phyloP scores from a whole-genome alignment of 2,329 filamentous ascomycete species.

The Colletotrichum sp. region DNA sequence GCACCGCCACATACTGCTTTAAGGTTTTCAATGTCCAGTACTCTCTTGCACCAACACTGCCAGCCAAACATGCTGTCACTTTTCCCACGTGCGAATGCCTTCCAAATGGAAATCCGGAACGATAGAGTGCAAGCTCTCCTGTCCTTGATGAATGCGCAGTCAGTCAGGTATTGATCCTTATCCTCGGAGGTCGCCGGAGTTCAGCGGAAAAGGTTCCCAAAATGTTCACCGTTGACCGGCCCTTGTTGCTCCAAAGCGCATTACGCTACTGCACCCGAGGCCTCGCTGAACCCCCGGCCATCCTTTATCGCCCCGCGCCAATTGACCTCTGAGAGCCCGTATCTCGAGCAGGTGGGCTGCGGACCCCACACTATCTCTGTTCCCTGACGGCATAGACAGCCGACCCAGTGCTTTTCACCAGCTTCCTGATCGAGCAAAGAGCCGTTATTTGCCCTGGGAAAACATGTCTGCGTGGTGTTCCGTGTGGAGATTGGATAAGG shows the following conservation, averaged over 20 bases:
- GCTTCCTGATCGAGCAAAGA: slow-evolving; percentile 25
- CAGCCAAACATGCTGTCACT: neutral
- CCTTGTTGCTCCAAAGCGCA: neutral
- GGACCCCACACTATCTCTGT: slow-evolving; percentile 2
- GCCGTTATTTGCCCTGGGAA: neutral
- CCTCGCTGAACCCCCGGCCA: neutral
- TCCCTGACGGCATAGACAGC: neutral
- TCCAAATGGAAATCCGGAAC: neutral
- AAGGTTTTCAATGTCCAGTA: neutral
- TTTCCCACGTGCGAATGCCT: neutral
- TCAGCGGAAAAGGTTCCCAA: slow-evolving; percentile 13
- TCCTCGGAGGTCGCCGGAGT: slow-evolving; percentile 5
- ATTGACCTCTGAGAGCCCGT: slow-evolving; percentile 29
- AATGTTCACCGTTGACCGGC: neutral
- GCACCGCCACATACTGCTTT: neutral
- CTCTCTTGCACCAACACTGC: neutral
- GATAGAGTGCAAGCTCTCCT: neutral
- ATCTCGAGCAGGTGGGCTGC: slow-evolving; percentile 27
- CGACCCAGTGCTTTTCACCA: slow-evolving; percentile 9
- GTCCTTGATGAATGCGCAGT: neutral
- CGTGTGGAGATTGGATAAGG: slow-evolving; percentile 7
- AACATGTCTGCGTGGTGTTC: slow-evolving; percentile 11
- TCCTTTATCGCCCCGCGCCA: slow-evolving; percentile 5
- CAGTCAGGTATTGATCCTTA: neutral
- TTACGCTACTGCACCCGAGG: slow-evolving; percentile 15